Evolutionary conservation across 1,139 yeast species (phyloP), one percentile per base, ranked within the genome.

Genomic region (Nakaseomyces bracarensis): DNA sequence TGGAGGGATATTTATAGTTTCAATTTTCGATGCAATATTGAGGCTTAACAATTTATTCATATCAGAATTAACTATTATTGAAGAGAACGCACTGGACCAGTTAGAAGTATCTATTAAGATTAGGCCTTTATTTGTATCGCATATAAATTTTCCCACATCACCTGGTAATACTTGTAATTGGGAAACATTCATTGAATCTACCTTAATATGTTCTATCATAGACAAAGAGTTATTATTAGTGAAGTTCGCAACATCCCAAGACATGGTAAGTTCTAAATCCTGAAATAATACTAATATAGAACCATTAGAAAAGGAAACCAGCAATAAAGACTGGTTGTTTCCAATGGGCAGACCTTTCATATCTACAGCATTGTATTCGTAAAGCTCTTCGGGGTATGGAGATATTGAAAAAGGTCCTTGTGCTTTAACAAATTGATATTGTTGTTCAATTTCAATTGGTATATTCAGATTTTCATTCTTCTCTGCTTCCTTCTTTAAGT

Each of bases 361-460:
- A 40, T 68, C 70, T 14, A 55, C 49, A 1, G 72, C 71, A 3
- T 64, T 64, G n/a, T 63, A 65, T 2, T 59, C 63, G 52, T 77
- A 75, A 10, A 76, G 53, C 16, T 54, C 57, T 4, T 66, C 67
- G 1, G 80, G 81, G 47, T 67, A 79, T 2, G 82, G 80, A 19
- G 63, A 55, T 8, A 75, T 61, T 1, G 65, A 49, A 42, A 74
- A 64, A 0, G 83, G 81, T 1, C 83, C 83, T 50, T 73, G 78
- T 2, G 69, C 46, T 27, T 43, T 50, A 1, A 46, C 48, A 9
- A 38, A 23, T 22, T 55, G 46, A 36, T 45, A 44, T 2, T 40
- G 49, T 2, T 36, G n/a, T 3, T 49, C 47, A 29, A 55, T 45
- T 31, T 11, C 15, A 18, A 31, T 7, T 8, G 23, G 13, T 7